A percentile compares a stretch with the other conserved stretches of the same genome.
phyloP scores from a whole-genome alignment of 2,329 filamentous ascomycete species.

The Ascomycota sp. region DNA sequence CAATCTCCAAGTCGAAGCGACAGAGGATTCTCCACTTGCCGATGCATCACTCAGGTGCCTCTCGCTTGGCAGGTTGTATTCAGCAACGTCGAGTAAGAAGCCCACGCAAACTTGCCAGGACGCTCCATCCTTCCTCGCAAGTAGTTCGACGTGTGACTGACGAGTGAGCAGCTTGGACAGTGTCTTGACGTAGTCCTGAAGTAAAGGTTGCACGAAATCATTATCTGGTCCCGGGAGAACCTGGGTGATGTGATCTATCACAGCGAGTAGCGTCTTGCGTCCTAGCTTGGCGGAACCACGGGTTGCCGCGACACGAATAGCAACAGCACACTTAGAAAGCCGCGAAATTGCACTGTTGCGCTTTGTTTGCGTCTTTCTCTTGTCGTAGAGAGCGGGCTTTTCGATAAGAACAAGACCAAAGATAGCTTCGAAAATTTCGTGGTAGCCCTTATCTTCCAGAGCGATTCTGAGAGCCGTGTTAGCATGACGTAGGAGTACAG shows the following conservation, averaged over 20 bases:
- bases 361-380: conserved; percentile 22
- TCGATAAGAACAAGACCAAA: conserved; percentile 49
- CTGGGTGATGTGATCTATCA: conserved; percentile 66
- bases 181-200: conserved; percentile 57
- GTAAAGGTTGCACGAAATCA: conserved; percentile 43
- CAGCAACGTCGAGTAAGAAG: conserved; percentile 45
- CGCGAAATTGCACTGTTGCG: conserved; percentile 28
- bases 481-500: too few species aligned
- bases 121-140: conserved; percentile 31
- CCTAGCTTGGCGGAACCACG: conserved; percentile 46
- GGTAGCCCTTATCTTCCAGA: conserved; percentile 56
- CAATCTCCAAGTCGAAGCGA: conserved; percentile 15
- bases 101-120: conserved; percentile 47
- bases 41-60: conserved; percentile 5
- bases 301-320: conserved; percentile 48
- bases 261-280: conserved; percentile 51
- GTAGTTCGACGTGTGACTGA: conserved; percentile 57
- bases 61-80: conserved; percentile 21
- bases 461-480: conserved; percentile 4
- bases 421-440: conserved; percentile 58
- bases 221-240: conserved; percentile 39
- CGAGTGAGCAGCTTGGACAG: conserved; percentile 48
- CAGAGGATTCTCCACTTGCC: conserved; percentile 18
- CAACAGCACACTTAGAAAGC: conserved; percentile 45
- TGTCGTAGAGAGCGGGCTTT: conserved; percentile 37